Conservation (phyloP, 768 basidiomycete genomes). For the Termitomyces sp. region DNA sequence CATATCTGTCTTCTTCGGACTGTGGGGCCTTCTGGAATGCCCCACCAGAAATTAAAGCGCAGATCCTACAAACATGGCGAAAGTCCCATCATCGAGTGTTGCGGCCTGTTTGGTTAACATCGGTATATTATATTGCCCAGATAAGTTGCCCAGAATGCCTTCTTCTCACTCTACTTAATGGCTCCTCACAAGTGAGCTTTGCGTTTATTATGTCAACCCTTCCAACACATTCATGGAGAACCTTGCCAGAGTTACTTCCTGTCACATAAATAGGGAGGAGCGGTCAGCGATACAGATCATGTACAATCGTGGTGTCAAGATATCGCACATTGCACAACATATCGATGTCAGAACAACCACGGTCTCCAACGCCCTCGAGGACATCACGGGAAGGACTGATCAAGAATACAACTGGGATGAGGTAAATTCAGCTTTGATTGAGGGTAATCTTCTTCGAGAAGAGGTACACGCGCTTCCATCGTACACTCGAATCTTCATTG, state of each 20-base stretch:
- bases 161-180: not conserved
- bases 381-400: not conserved
- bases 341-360: not conserved
- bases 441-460: not conserved
- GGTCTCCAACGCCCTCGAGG: not conserved
- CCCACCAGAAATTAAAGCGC: not conserved
- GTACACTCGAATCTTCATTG: not conserved
- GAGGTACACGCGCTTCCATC: not conserved
- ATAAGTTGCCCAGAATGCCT: not conserved
- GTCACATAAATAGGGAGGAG: not conserved
- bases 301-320: not conserved
- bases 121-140: not conserved
- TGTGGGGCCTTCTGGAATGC: not conserved
- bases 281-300: not conserved
- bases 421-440: not conserved
- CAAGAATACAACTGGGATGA: not conserved
- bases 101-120: not conserved
- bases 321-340: not conserved
- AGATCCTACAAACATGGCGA: not conserved
- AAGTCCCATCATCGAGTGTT: not conserved
- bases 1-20: not conserved
- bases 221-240: not conserved
- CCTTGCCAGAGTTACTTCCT: not conserved
- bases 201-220: not conserved
- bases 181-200: not conserved